Evolutionary conservation across 2,329 filamentous ascomycete genomes (phyloP).

Genomic region (Aspergillus fructus): DNA sequence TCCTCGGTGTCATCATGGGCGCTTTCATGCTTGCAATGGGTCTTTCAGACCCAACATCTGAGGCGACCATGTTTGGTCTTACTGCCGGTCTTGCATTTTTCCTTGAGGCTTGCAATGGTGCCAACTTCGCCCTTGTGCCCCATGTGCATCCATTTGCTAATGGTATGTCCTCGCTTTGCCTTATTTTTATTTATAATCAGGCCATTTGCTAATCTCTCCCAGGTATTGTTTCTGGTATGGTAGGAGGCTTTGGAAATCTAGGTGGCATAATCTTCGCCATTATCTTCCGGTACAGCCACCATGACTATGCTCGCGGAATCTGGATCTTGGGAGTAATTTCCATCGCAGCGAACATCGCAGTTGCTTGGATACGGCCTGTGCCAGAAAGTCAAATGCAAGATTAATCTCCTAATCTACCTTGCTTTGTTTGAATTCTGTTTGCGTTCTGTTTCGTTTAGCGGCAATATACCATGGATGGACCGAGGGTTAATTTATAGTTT

Average conservation of each 20-base stretch:
- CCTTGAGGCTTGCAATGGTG: slow-evolving; percentile 79
- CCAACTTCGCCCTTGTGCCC: slow-evolving; percentile 82
- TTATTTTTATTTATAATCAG: neutral
- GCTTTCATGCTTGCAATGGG: slow-evolving; percentile 64
- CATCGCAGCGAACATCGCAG: slow-evolving; percentile 66
- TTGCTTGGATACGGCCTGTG: slow-evolving; percentile 63
- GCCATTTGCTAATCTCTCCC: neutral
- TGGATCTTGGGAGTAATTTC: slow-evolving; percentile 81
- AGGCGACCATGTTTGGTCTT: slow-evolving; percentile 71
- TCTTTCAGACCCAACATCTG: slow-evolving; percentile 59
- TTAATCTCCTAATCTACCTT: neutral
- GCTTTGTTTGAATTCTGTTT: neutral
- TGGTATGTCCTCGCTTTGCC: slow-evolving; percentile 47
- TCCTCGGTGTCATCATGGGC: slow-evolving; percentile 57
- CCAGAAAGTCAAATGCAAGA: slow-evolving; percentile 47
- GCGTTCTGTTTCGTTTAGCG: neutral
- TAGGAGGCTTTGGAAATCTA: slow-evolving; percentile 78
- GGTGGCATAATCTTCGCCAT: slow-evolving; percentile 83
- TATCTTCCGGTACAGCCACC: slow-evolving; percentile 73
- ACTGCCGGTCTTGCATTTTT: slow-evolving; percentile 77
- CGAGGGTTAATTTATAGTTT: neutral
- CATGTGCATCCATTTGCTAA: slow-evolving; percentile 84
- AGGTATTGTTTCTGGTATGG: slow-evolving; percentile 69
- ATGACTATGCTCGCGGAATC: slow-evolving; percentile 66
- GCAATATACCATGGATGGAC: neutral